A percentile compares a stretch with the other conserved stretches of the same genome.
Conservation (phyloP, 345 rosid genomes). For the Rhodamnia argentea region DNA sequence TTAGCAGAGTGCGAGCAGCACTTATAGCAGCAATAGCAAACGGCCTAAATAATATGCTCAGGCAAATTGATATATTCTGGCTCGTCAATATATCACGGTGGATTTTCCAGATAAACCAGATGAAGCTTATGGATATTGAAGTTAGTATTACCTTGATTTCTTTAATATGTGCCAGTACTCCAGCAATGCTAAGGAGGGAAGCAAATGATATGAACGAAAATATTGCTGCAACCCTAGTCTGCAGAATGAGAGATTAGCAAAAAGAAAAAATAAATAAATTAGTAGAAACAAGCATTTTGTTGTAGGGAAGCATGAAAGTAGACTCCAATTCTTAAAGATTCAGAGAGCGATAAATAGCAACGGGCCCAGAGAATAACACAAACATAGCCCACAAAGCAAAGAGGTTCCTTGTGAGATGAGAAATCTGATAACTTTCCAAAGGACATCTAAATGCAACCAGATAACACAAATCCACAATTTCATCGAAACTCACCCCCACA, state of each 20-base stretch:
- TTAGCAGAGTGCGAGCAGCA: background rate
- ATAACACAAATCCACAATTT: background rate
- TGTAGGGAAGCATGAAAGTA: background rate
- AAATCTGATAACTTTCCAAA: background rate
- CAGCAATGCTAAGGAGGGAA: constrained; percentile 77
- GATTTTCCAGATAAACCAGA: background rate
- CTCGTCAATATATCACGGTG: background rate
- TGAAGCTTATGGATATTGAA: background rate
- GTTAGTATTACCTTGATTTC: constrained; percentile 62
- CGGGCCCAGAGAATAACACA: background rate
- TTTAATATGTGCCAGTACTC: constrained; percentile 61
- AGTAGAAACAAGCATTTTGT: background rate
- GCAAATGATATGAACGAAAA: constrained; percentile 84
- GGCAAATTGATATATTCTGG: background rate
- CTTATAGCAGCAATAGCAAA: too few relatives aligned
- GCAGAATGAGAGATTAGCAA: constrained; percentile 15
- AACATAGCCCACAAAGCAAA: background rate
- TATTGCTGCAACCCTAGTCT: constrained; percentile 85
- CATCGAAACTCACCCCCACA: constrained; percentile 44
- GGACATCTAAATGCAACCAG: background rate
- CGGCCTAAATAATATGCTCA: background rate
- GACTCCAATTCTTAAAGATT: background rate
- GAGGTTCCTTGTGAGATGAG: background rate
- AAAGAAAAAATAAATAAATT: background rate
- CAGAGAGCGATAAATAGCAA: background rate